Base-by-base conservation (phyloP, 1,284 basidiomycete genomes). In the Pulveroboletus sp. region DNA sequence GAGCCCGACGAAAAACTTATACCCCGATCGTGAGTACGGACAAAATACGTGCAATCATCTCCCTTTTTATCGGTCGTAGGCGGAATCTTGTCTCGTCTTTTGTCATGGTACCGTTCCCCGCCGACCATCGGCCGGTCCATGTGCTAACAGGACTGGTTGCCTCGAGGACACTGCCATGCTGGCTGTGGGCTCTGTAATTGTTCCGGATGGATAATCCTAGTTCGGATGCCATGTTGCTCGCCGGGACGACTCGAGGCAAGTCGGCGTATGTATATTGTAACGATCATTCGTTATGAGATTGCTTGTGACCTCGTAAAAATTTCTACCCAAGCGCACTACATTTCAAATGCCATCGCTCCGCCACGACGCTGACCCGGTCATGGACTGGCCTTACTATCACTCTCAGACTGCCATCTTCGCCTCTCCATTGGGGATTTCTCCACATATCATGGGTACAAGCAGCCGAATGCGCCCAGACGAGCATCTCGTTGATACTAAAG, bases 381-480 rank as follows among this genome's bases (percentile, higher is more conserved):
- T 43, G 22, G 14, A n/a, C 5, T 28, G 26, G 14, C 22, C 20
- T 15, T 14, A 36, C 24, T 73, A 85, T 83, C 84, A 86, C 64
- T 84, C 83, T 66, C 49, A 84, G 63, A 11, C 74, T 75, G 9
- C 81, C 81, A 54, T 85, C 83, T 5, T 75, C 73, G 17, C 81
- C 82, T n/a, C 80, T 75, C 77, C 81, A 88, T 10, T 85, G 74
- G 0, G 84, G 81, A 70, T 90, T 91, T 54, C 80, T 79, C 83
- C 82, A 86, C 4, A 80, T 62, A 59, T 81, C 78, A 17, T 77
- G 78, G 22, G 52, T 44, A n/a, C 44, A 14, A 17, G 33, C 31
- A 11, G 26, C 35, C 11, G 59, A 55, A 20, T 62, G 52, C 55
- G 80, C 75, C 31, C 86, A 74, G 12, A 92, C 86, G 22, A 87